phyloP scores from a whole-genome alignment of 208 protist species.

The Acanthamoeba royreba region DNA sequence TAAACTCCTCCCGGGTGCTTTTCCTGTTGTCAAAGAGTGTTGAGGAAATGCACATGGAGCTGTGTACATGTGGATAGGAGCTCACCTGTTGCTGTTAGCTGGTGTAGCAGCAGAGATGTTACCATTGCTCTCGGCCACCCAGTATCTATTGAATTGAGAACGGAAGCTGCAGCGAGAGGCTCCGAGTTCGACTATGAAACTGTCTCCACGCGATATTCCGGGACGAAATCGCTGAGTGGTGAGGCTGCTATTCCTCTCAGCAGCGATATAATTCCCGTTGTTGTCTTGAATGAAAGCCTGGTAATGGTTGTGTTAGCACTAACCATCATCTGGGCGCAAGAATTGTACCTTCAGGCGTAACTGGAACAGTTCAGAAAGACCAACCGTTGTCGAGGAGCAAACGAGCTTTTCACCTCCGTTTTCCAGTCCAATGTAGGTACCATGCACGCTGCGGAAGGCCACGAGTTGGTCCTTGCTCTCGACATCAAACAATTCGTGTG shows the following conservation, averaged over 20 bases:
- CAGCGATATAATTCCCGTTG: background rate
- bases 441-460: background rate
- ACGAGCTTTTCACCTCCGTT: background rate
- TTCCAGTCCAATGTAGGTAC: background rate
- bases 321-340: background rate
- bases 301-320: background rate
- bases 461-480: background rate
- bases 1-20: background rate
- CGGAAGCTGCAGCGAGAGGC: background rate
- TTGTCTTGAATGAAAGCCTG: background rate
- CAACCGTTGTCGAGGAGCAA: background rate
- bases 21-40: background rate
- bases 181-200: background rate
- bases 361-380: background rate
- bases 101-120: background rate
- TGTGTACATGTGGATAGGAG: background rate
- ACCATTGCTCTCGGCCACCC: background rate
- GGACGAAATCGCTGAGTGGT: background rate
- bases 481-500: conserved; percentile 4
- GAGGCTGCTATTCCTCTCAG: background rate
- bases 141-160: background rate
- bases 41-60: background rate
- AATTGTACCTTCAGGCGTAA: background rate
- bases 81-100: background rate
- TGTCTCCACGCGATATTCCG: background rate